Evolutionary conservation across 768 basidiomycete genomes (phyloP).

Genomic region (Tephrocybe sp.): DNA sequence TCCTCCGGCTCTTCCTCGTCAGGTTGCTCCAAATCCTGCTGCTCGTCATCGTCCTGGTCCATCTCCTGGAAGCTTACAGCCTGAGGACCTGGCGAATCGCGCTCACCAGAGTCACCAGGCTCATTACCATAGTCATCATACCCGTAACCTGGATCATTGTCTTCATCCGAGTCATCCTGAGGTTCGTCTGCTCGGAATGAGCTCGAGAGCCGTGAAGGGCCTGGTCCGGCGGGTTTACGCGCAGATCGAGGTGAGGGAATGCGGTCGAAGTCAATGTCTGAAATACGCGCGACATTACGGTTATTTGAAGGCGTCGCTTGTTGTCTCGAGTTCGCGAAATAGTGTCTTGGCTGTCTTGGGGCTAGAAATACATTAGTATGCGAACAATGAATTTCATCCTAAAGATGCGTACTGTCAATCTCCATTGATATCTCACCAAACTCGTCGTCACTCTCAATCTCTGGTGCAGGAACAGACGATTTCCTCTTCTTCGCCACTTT

Average conservation of each 20-base stretch:
- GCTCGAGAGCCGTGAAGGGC: slow-evolving; percentile 38
- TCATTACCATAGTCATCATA: slow-evolving; percentile 28
- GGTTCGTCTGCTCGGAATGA: slow-evolving; percentile 30
- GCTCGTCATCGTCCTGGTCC: slow-evolving; percentile 46
- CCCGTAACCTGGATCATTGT: slow-evolving; percentile 22
- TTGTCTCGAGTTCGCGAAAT: slow-evolving; percentile 39
- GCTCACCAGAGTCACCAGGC: slow-evolving; percentile 19
- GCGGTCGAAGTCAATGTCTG: slow-evolving; percentile 59
- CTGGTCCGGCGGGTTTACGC: slow-evolving; percentile 31
- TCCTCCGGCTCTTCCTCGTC: slow-evolving; percentile 28
- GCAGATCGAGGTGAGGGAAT: slow-evolving; percentile 55
- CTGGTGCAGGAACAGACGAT: slow-evolving; percentile 29
- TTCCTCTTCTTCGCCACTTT: slow-evolving; percentile 48
- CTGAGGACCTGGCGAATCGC: slow-evolving; percentile 25
- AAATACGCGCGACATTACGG: slow-evolving; percentile 40
- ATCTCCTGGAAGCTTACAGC: slow-evolving; percentile 46
- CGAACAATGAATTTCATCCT: slow-evolving; percentile 28
- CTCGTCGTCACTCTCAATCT: slow-evolving; percentile 13
- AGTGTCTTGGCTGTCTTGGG: slow-evolving; percentile 36
- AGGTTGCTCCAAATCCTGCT: slow-evolving; percentile 36
- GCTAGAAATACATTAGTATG: slow-evolving; percentile 27
- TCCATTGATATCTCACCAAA: slow-evolving; percentile 80
- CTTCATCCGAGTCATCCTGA: slow-evolving; percentile 27
- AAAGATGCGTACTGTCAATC: slow-evolving; percentile 41
- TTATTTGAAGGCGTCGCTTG: slow-evolving; percentile 39